Evolutionary conservation across 495 filamentous ascomycete species (phyloP), one percentile per base, ranked within the genome.

Genomic region (Aspergillus egyptiacus): DNA sequence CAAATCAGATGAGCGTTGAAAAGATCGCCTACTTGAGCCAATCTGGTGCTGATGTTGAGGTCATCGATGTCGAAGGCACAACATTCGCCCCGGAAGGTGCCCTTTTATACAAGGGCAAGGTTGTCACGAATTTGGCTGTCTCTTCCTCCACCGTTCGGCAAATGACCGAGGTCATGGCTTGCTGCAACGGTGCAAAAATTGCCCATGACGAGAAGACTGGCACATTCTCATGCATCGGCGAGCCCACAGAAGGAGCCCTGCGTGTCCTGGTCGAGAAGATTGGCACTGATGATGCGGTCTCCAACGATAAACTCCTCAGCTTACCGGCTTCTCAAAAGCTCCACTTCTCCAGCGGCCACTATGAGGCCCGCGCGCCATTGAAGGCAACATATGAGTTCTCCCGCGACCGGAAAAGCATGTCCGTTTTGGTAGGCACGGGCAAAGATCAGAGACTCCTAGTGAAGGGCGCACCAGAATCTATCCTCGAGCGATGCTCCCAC

Each of bases 1-100:
- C 94, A 28, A 99, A 97, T 71, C 90, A 99, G 69, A 99, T 99
- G 94, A 96, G 93, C 60, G 94, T 96, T 44, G 91, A 82, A 64
- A 95, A 91, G 69, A 75, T 96, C 32, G 86, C 96, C 23, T 87
- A 87, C 62, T 71, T 99, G 58, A 83, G 75, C 55, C 75, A 82
- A 50, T 71, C 78, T 42, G 90, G 89, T 30, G 76, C 73, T 39
- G 83, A 80, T 33, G 68, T 99, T 13, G 89, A 95, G 57, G 90
- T 97, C 55, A 76, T 97, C 27, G 82, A 90, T 52, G 83, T 99
- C 28, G 85, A 96, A 66, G 94, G 94, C 18, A 96, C 88, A 2
- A 96, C 88, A 32, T 99, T 96, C 61, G 81, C 89, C 9, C 93
- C 93, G 11, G 79, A 82, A 54, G 93, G 93, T 8, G 74, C 75